Conservation (phyloP, 2,329 filamentous ascomycete species). For the Huntiella abstrusa region DNA sequence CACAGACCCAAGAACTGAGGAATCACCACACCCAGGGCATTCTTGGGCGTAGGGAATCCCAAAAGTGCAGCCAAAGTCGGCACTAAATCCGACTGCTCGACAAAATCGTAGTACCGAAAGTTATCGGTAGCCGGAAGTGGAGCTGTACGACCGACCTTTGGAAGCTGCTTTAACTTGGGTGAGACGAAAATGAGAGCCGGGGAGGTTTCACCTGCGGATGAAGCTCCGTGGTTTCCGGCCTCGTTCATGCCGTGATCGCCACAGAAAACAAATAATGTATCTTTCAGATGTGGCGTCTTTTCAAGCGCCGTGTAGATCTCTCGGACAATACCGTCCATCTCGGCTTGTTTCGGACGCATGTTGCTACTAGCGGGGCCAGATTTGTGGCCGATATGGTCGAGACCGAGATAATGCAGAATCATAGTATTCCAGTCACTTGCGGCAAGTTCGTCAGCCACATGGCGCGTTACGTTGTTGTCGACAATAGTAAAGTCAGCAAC, state of each 20-base stretch:
- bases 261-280: conserved; percentile 67
- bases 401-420: conserved; percentile 84
- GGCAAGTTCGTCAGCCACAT: conserved; percentile 58
- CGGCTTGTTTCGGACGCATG: conserved; percentile 80
- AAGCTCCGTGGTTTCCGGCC: conserved; percentile 89
- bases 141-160: conserved; percentile 15
- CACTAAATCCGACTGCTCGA: conserved; percentile 91
- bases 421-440: conserved; percentile 78
- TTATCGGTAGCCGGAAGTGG: conserved; percentile 27
- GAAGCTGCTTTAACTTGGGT: conserved; percentile 55
- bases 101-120: conserved; percentile 63
- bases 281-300: conserved; percentile 47
- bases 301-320: conserved; percentile 62
- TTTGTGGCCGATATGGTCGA: conserved; percentile 97
- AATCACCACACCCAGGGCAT: conserved; percentile 79
- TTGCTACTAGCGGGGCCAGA: conserved; percentile 72
- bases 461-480: conserved; percentile 89
- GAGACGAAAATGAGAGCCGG: conserved; percentile 82
- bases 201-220: conserved; percentile 83
- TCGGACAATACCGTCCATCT: conserved; percentile 76
- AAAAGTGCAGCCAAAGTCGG: conserved; percentile 75
- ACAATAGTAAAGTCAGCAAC: conserved; percentile 97
- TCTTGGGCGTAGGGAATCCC: conserved; percentile 72
- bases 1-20: conserved; percentile 62
- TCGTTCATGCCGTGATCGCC: conserved; percentile 99